Base-by-base conservation (phyloP, 805 yeast species). In the Candida piceae region DNA sequence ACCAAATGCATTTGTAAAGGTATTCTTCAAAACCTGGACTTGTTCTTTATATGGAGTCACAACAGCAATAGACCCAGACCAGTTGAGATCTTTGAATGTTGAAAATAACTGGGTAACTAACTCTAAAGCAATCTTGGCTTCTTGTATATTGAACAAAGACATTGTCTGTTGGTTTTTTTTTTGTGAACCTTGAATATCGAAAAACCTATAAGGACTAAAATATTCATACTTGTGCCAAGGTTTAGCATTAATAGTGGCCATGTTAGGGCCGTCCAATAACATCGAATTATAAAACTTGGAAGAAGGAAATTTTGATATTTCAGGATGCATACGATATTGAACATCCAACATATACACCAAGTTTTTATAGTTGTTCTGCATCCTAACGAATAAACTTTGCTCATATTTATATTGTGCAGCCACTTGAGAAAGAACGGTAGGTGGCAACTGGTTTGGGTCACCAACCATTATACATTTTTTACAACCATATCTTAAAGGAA, bases 251-350 rank as follows among this genome's bases (percentile, higher is more conserved):
- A 69, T 51, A 6, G 50, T 62, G 2, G 63, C 72, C 82, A 89
- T 84, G n/a, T 68, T 70, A 1, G 76, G 78, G 4, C 97, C 98
- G 58, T 89, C 95, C 32, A 74, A 63, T 38, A 93, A 69, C 39
- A 69, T 70, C 1, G 85, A 80, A 7, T 76, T 55, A 54, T 93
- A 93, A 55, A 93, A 94, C 53, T 85, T 84, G 10, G 63, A 54
- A 18, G 96, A 84, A 1, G 99, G 98, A 57, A 93, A 94, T 31
- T 47, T 58, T 15, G 97, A 84, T 33, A 93, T 93, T 4, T 71
- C 78, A 0, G 98, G 97, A 60, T 94, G 95, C 99, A 93, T 90
- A 66, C 98, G 90, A 57, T 90, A 90, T 56, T 90, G 98, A 10
- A 86, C 90, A 61, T 90, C 81, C 50, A 93, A 72, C 46, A 90